phyloP scores from a whole-genome alignment of 1,284 basidiomycete species.

The Austroboletus rostrupii region DNA sequence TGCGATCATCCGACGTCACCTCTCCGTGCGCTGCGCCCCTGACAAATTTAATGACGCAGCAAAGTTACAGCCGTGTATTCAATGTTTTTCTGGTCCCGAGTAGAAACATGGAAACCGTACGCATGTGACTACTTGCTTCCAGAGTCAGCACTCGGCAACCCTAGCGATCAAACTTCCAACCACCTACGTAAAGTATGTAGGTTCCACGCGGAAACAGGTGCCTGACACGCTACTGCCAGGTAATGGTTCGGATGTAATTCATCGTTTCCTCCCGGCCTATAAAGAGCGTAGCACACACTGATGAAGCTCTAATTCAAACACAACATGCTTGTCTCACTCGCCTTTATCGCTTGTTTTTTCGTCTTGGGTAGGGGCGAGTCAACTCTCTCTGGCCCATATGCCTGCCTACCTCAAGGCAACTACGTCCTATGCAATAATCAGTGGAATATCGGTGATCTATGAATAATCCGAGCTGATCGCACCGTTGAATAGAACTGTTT shows the following conservation, averaged over 20 bases:
- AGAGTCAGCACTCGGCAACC: not conserved
- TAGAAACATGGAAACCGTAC: not conserved
- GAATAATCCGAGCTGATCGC: not conserved
- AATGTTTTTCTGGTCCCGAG: not conserved
- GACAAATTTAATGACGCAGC: not conserved
- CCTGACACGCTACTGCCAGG: not conserved
- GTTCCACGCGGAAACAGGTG: not conserved
- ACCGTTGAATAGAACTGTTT: not conserved
- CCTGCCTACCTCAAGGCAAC: conserved; percentile 43
- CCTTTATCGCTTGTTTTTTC: conserved; percentile 3
- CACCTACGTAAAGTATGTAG: conserved; percentile 9
- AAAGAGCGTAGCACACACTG: conserved; percentile 1
- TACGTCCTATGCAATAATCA: conserved; percentile 56
- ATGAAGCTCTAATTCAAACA: not conserved
- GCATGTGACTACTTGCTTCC: conserved; percentile 6
- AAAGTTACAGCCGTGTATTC: not conserved
- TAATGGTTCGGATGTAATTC: not conserved
- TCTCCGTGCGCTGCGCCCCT: not conserved
- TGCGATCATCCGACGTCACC: not conserved
- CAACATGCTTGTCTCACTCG: not conserved
- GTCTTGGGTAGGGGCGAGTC: conserved; percentile 13
- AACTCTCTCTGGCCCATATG: conserved; percentile 42
- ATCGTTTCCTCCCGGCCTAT: conserved; percentile 1
- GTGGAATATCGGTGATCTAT: conserved; percentile 44
- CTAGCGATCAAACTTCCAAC: not conserved